Evolutionary conservation across 2,329 filamentous ascomycete species (phyloP).

Genomic region (Claviceps sp.): DNA sequence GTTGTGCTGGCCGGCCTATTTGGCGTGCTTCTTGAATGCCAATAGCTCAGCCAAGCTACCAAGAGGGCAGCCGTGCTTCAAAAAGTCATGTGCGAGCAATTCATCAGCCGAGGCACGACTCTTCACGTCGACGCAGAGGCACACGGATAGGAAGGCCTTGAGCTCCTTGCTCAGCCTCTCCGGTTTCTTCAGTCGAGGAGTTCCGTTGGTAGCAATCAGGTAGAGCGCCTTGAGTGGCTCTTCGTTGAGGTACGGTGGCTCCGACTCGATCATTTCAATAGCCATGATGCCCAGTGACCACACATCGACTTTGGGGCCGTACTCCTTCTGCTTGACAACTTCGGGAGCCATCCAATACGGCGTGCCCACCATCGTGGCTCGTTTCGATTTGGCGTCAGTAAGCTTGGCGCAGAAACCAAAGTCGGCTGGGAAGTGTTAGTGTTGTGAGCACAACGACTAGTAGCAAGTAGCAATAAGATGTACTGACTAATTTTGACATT

Average conservation of each 20-base stretch:
- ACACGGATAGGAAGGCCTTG: constrained; percentile 92
- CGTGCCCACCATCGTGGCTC: constrained; percentile 97
- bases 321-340: constrained; percentile 98
- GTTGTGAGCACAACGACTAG: background rate
- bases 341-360: constrained; percentile 99
- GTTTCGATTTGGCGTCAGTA: constrained; percentile 91
- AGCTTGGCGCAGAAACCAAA: constrained; percentile 99
- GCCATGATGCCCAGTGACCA: constrained; percentile 99
- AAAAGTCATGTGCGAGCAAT: constrained; percentile 81
- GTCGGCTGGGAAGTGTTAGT: constrained; percentile 55
- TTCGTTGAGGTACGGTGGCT: constrained; percentile 95
- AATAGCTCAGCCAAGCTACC: constrained; percentile 75
- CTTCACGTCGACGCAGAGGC: constrained; percentile 92
- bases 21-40: constrained; percentile 66
- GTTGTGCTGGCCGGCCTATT: constrained; percentile 27
- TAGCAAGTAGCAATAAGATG: background rate
- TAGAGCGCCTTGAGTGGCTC: constrained; percentile 95
- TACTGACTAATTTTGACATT: constrained; percentile 93
- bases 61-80: constrained; percentile 80
- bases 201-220: constrained; percentile 95
- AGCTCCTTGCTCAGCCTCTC: constrained; percentile 97
- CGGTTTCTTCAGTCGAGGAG: constrained; percentile 91
- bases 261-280: constrained; percentile 98
- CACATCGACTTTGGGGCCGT: constrained; percentile 95
- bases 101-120: constrained; percentile 85